phyloP scores from a whole-genome alignment of 306 rosid genomes.

The Gynostemma pentaphyllum region DNA sequence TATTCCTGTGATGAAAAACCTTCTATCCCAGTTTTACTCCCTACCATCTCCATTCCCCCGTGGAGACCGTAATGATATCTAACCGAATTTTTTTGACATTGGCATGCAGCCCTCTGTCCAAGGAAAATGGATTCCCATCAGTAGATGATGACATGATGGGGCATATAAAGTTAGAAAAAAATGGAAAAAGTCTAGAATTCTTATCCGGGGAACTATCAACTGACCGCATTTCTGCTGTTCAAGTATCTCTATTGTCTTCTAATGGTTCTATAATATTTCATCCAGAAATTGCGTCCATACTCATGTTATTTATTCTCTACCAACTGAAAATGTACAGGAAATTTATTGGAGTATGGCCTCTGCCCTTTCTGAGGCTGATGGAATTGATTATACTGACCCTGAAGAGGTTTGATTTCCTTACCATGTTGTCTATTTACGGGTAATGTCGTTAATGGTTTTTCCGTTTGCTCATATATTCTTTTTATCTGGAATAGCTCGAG shows the following conservation, averaged over 20 bases:
- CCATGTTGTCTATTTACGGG: not conserved
- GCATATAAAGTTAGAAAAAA: conserved; percentile 55
- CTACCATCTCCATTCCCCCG: not conserved
- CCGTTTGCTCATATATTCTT: conserved; percentile 13
- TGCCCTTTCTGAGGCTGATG: conserved; percentile 91
- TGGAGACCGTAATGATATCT: not conserved
- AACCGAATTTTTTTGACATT: conserved; percentile 21
- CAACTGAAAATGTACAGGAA: conserved; percentile 38
- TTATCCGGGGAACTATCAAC: conserved; percentile 65
- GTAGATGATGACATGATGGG: conserved; percentile 33
- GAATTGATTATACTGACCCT: conserved; percentile 89
- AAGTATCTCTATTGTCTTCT: conserved; percentile 31
- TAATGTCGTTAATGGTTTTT: conserved; percentile 2
- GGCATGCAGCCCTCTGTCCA: conserved; percentile 43
- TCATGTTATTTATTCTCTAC: conserved; percentile 1
- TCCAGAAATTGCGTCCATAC: conserved; percentile 9
- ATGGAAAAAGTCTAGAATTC: conserved; percentile 53
- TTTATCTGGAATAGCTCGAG: conserved; percentile 59
- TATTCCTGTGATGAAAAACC: conserved; percentile 2
- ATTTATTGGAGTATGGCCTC: conserved; percentile 93
- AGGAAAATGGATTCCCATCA: conserved; percentile 23
- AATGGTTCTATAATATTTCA: not conserved
- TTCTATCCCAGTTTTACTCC: not conserved
- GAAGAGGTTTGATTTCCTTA: conserved; percentile 66
- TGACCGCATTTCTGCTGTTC: conserved; percentile 59